A percentile compares a stretch with the other conserved stretches of the same genome.
Conservation (phyloP, 2,329 filamentous ascomycete genomes). For the Aspergillus uvarum region DNA sequence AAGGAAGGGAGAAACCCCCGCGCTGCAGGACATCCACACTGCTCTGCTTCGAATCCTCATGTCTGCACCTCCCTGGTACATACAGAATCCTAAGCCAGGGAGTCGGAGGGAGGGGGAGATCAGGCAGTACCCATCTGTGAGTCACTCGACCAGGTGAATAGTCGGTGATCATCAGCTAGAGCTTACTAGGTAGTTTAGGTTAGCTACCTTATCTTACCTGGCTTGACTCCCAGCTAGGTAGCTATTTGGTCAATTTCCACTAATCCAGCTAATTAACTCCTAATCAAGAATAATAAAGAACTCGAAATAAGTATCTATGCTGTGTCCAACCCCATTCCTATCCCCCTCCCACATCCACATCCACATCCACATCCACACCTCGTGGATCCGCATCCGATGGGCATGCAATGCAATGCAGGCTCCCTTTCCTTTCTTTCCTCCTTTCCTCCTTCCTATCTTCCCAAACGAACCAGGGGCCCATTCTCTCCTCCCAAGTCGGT, state of each 20-base stretch:
- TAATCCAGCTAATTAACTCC: not conserved
- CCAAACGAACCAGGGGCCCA: not conserved
- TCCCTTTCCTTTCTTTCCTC: conserved; percentile 7
- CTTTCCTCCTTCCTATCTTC: not conserved
- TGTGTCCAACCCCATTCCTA: too few species aligned
- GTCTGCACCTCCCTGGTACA: not conserved
- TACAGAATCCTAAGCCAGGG: conserved; percentile 6
- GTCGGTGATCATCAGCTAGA: conserved; percentile 2
- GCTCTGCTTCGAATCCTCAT: not conserved
- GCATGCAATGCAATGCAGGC: conserved; percentile 18
- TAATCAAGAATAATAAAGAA: too few species aligned
- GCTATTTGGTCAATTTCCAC: too few species aligned
- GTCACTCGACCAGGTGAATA: conserved; percentile 1
- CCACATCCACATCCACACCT: not conserved
- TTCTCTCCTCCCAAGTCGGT: not conserved
- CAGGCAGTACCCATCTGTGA: conserved; percentile 14
- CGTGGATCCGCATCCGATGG: conserved; percentile 10
- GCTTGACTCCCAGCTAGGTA: too few species aligned
- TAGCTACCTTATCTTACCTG: not conserved
- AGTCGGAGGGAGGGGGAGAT: not conserved
- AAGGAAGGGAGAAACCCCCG: not conserved
- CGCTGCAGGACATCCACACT: not conserved
- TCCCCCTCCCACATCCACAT: not conserved
- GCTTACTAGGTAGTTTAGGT: not conserved
- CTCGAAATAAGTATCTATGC: too few species aligned